Percentiles rank a stretch among this genome's conserved stretches.
Conservation (phyloP, 306 rosid species). For the Crotalaria pallida region DNA sequence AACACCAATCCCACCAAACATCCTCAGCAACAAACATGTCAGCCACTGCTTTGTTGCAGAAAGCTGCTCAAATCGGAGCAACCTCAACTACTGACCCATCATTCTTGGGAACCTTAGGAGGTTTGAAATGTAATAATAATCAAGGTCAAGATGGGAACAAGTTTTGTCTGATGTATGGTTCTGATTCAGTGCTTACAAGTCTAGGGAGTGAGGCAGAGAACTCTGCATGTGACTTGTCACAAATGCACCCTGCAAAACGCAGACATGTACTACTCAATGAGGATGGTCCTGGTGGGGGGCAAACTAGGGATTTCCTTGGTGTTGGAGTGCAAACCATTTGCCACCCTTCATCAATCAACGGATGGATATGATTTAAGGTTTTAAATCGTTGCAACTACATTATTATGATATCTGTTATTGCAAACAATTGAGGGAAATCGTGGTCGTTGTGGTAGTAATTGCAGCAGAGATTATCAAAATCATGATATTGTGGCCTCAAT, state of each 20-base stretch:
- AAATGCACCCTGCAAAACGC: constrained; percentile 62
- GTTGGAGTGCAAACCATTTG: constrained; percentile 74
- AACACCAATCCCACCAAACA: constrained; percentile 40
- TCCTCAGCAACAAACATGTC: constrained; percentile 59
- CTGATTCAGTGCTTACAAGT: constrained; percentile 28
- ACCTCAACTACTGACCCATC: constrained; percentile 54
- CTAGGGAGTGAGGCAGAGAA: constrained; percentile 37
- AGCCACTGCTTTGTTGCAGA: constrained; percentile 87
- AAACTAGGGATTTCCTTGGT: constrained; percentile 87
- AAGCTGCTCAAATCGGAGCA: constrained; percentile 79
- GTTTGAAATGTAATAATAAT: constrained; percentile 40
- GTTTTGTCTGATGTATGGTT: constrained; percentile 39
- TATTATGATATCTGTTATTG: too few species aligned
- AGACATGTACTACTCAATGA: constrained; percentile 44
- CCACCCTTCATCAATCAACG: constrained; percentile 62
- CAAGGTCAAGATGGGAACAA: constrained; percentile 46
- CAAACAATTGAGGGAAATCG: too few species aligned
- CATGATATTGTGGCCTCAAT: too few species aligned
- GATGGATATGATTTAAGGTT: constrained; percentile 50
- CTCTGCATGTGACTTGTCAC: constrained; percentile 35
- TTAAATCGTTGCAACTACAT: too few species aligned
- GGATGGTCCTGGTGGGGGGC: constrained; percentile 43
- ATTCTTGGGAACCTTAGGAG: constrained; percentile 56
- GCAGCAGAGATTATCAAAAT: too few species aligned
- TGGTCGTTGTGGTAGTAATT: too few species aligned